Conservation (phyloP, 106 monocot genomes). For the Dendrobium catenatum region DNA sequence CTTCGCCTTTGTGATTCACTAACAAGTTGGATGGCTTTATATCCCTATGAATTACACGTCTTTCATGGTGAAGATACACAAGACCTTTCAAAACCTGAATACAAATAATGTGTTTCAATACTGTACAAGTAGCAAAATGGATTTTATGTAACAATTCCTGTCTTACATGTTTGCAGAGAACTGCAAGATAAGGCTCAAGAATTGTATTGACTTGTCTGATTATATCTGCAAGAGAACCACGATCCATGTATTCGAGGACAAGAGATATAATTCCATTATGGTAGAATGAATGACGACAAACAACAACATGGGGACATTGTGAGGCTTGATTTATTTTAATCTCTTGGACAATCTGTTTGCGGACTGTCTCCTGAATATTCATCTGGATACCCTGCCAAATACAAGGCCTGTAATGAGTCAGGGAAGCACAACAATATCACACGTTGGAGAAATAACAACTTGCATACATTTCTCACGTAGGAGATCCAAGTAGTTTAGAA, state of each 20-base stretch:
- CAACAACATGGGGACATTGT: slow-evolving; percentile 69
- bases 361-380: slow-evolving; percentile 85
- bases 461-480: too few species aligned
- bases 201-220: slow-evolving; percentile 86
- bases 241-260: slow-evolving; percentile 94
- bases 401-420: background rate
- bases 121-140: background rate
- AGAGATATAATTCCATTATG: slow-evolving; percentile 96
- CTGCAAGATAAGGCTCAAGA: slow-evolving; percentile 95
- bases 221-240: slow-evolving; percentile 87
- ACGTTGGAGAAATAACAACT: too few species aligned
- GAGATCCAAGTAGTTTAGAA: too few species aligned
- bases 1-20: slow-evolving; percentile 80
- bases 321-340: slow-evolving; percentile 95
- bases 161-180: slow-evolving; percentile 76
- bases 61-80: slow-evolving; percentile 87
- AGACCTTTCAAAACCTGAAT: slow-evolving; percentile 83
- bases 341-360: slow-evolving; percentile 96
- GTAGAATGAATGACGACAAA: slow-evolving; percentile 89
- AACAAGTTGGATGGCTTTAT: slow-evolving; percentile 86
- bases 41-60: slow-evolving; percentile 91
- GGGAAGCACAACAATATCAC: too few species aligned
- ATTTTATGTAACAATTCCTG: too few species aligned
- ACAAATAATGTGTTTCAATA: slow-evolving; percentile 5
- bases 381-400: slow-evolving; percentile 84